phyloP scores from a whole-genome alignment of 1,139 yeast species.

The Keqinozyma sinolaborantium region DNA sequence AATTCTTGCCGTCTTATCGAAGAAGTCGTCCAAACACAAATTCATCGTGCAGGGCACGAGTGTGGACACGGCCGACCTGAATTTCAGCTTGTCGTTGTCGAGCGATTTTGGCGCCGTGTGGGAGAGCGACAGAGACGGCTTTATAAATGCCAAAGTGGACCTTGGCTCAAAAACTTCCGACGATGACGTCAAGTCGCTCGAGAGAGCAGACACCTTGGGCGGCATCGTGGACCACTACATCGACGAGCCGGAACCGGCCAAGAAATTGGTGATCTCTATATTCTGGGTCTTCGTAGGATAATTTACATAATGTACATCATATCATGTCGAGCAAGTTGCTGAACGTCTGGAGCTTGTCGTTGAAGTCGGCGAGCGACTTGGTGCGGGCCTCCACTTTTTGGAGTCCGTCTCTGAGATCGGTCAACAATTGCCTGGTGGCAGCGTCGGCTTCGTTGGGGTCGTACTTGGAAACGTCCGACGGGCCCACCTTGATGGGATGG shows the following conservation, averaged over 20 bases:
- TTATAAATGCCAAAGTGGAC: conserved; percentile 18
- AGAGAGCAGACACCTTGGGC: conserved; percentile 6
- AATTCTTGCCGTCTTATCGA: conserved; percentile 18
- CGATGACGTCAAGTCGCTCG: not conserved
- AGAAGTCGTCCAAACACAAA: conserved; percentile 36
- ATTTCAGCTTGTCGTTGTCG: conserved; percentile 16
- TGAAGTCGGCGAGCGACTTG: conserved; percentile 17
- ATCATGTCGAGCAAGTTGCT: conserved; percentile 22
- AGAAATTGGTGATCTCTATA: conserved; percentile 19
- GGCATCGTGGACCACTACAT: conserved; percentile 8
- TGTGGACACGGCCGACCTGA: conserved; percentile 12
- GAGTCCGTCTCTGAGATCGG: conserved; percentile 16
- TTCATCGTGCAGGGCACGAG: conserved; percentile 28
- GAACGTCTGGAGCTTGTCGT: conserved; percentile 24
- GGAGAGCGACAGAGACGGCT: conserved; percentile 40
- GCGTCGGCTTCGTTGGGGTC: conserved; percentile 25
- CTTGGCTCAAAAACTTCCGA: not conserved
- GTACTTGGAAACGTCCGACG: conserved; percentile 10
- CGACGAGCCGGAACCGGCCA: not conserved
- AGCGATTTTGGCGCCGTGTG: conserved; percentile 36
- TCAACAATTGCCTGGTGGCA: conserved; percentile 14
- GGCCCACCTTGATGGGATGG: not conserved
- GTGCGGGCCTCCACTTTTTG: conserved; percentile 16
- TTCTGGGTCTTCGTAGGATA: conserved; percentile 28
- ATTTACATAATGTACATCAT: conserved; percentile 4